Conservation (phyloP, 208 protist species). For the Phytomonas serpens region DNA sequence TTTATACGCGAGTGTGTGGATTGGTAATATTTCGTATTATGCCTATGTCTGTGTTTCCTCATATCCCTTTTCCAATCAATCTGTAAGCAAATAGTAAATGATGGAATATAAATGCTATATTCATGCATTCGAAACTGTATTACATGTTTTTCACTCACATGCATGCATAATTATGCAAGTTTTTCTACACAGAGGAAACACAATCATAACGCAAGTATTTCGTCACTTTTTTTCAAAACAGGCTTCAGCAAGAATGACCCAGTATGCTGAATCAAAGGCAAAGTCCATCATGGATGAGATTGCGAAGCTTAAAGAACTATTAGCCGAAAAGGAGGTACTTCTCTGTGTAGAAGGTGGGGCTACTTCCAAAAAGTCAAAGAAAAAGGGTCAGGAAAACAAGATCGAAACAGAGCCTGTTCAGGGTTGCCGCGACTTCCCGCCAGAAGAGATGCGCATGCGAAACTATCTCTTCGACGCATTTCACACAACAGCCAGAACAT, state of each 20-base stretch:
- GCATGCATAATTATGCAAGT: not conserved
- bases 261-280: conserved; percentile 11
- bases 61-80: not conserved
- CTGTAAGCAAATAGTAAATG: not conserved
- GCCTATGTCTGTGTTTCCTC: not conserved
- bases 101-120: not conserved
- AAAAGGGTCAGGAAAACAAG: conserved; percentile 83
- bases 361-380: conserved; percentile 75
- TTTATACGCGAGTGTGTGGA: conserved; percentile 18
- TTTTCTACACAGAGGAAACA: conserved; percentile 9
- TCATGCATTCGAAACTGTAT: not conserved
- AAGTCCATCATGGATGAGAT: conserved; percentile 57
- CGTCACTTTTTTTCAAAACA: conserved; percentile 9
- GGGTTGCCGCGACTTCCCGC: conserved; percentile 93
- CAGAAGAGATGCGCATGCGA: conserved; percentile 90
- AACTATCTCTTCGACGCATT: conserved; percentile 91
- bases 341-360: conserved; percentile 24
- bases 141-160: not conserved
- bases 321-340: conserved; percentile 42
- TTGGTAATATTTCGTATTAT: not conserved
- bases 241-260: conserved; percentile 13
- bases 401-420: conserved; percentile 90
- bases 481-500: conserved; percentile 56
- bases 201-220: conserved; percentile 19
- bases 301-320: conserved; percentile 33